Conservation (phyloP, 1,284 basidiomycete species). For the Coniophora puteana region DNA sequence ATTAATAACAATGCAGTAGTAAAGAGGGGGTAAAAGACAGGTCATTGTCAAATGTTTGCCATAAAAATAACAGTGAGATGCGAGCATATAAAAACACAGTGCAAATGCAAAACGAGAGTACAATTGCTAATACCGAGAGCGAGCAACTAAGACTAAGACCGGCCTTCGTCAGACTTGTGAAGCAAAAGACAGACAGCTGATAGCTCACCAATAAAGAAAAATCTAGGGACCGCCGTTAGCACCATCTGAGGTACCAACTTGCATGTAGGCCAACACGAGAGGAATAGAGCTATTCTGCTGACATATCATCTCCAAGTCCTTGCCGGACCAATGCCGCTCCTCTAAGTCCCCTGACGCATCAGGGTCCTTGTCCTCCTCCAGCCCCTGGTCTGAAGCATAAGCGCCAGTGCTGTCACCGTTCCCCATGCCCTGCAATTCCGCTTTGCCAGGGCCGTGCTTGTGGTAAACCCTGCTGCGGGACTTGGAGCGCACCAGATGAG, state of each 20-base stretch:
- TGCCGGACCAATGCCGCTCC: constrained; percentile 59
- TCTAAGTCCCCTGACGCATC: too few species aligned
- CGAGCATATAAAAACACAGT: constrained; percentile 19
- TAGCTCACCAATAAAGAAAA: constrained; percentile 20
- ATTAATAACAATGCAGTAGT: not conserved
- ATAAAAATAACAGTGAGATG: constrained; percentile 25
- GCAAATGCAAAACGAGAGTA: constrained; percentile 23
- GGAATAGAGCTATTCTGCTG: constrained; percentile 69
- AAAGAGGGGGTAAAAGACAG: too few species aligned
- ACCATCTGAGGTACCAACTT: constrained; percentile 37
- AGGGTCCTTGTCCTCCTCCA: constrained; percentile 21
- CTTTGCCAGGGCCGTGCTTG: constrained; percentile 52
- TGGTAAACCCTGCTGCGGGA: constrained; percentile 68
- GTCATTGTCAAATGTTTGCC: too few species aligned
- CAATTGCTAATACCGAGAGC: constrained; percentile 20
- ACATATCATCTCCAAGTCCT: constrained; percentile 65
- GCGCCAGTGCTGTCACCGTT: constrained; percentile 31
- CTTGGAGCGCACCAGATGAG: constrained; percentile 56
- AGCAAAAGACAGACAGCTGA: not conserved
- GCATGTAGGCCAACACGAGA: constrained; percentile 51
- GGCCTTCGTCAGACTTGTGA: constrained; percentile 13
- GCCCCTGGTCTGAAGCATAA: constrained; percentile 34
- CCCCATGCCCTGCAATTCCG: constrained; percentile 48
- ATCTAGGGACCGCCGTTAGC: constrained; percentile 16
- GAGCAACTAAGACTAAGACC: constrained; percentile 7